Evolutionary conservation across 2,329 filamentous ascomycete species (phyloP).

Genomic region (Xylaria sp.): DNA sequence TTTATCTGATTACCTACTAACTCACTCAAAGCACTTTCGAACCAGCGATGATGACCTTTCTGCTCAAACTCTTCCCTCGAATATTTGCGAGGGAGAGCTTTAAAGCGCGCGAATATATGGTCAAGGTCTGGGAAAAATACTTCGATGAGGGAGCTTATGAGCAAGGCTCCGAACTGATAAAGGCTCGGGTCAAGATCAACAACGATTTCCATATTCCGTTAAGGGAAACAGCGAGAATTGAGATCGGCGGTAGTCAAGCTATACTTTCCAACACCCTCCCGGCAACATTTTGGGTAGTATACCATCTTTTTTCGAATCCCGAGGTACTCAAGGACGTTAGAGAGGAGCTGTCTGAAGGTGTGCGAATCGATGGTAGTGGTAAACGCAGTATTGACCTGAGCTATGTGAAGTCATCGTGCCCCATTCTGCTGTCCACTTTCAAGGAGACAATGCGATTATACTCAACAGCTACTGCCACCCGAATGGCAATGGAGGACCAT

Average conservation of each 20-base stretch:
- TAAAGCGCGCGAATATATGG: constrained; percentile 7
- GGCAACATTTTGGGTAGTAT: constrained; percentile 36
- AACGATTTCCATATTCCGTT: neutral
- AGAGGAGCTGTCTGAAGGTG: constrained; percentile 20
- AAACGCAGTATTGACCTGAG: constrained; percentile 28
- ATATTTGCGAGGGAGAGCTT: constrained; percentile 8
- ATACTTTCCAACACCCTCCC: constrained; percentile 34
- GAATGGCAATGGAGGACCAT: constrained; percentile 34
- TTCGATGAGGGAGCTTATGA: constrained; percentile 8
- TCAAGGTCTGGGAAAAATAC: constrained; percentile 1
- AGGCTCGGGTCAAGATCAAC: constrained; percentile 33
- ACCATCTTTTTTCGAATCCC: constrained; percentile 41
- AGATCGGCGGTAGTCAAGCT: constrained; percentile 29
- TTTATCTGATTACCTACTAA: neutral
- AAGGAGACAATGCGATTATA: constrained; percentile 36
- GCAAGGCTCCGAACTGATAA: constrained; percentile 10
- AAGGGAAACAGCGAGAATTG: constrained; percentile 33
- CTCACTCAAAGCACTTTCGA: constrained; percentile 32
- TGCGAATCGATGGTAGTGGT: constrained; percentile 15
- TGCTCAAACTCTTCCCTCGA: constrained; percentile 24
- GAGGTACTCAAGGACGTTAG: constrained; percentile 41
- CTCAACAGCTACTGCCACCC: neutral
- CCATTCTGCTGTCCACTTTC: constrained; percentile 34
- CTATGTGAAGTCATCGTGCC: constrained; percentile 31
- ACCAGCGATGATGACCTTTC: constrained; percentile 33